Conservation (phyloP, 108 stramenopile genomes). For the Cyclotella choctawhatcheeana region DNA sequence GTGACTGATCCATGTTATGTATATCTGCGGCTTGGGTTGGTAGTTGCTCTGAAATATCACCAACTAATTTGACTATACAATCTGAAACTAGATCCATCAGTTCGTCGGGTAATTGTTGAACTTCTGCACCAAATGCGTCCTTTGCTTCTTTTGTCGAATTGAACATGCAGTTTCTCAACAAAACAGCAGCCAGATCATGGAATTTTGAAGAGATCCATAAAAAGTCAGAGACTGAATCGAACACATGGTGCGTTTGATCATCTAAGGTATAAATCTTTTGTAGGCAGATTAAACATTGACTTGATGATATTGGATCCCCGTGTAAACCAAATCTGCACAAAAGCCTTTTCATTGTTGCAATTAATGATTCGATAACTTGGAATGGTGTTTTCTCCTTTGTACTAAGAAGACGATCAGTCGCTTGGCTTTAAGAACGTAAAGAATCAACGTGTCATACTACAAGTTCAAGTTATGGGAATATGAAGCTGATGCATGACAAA, state of each 20-base stretch:
- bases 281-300: slow-evolving; percentile 27
- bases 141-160: neutral
- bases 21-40: neutral
- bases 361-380: slow-evolving; percentile 33
- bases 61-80: slow-evolving; percentile 6
- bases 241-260: slow-evolving; percentile 1
- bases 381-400: slow-evolving; percentile 14
- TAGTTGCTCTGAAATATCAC: neutral
- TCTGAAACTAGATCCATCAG: neutral
- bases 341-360: slow-evolving; percentile 30
- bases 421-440: slow-evolving; percentile 19
- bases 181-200: slow-evolving; percentile 18
- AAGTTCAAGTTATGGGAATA: too few relatives aligned
- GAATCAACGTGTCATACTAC: neutral
- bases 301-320: slow-evolving; percentile 28
- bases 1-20: neutral
- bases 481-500: too few relatives aligned
- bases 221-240: slow-evolving; percentile 30
- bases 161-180: slow-evolving; percentile 12
- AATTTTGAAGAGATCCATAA: slow-evolving; percentile 38
- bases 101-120: neutral
- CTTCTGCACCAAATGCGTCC: neutral
- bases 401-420: slow-evolving; percentile 12
- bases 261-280: slow-evolving; percentile 30
- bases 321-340: slow-evolving; percentile 26